Evolutionary conservation across 2,329 filamentous ascomycete species (phyloP), one percentile per base, ranked within the genome.

Genomic region (Venturia asperata): DNA sequence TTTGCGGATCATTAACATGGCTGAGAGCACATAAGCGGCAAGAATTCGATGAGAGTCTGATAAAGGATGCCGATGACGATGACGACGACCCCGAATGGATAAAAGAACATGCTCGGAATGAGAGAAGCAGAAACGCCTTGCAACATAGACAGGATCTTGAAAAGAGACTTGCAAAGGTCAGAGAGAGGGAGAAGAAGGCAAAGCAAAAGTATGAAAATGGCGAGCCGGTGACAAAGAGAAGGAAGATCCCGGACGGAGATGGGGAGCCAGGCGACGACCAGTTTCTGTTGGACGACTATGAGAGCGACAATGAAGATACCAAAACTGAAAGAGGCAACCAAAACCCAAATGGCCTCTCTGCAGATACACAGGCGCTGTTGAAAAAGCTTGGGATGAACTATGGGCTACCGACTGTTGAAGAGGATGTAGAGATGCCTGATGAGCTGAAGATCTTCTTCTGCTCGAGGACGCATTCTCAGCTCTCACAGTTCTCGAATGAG

Each of bases 1-100:
- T 97, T 68, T 97, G 92, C 73, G 89, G 88, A 49, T 87, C 92
- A 6, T 76, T 97, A 71, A 96, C 92, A 2, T 97, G 92, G 92
- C 81, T 97, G n/a, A 87, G 92, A 61, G 85, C 90, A 65, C 85
- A 92, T 76, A 93, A 95, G 74, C 80, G 86, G 76, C 74, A 80
- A 71, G 70, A 74, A 67, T 76, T 88, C 79, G 75, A 88, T 79
- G 74, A 82, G 72, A 68, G 82, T 71, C 58, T 82, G 80, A 66
- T 80, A 74, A 66, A 76, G 72, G 66, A 81, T 74, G 61, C 80
- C 67, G 72, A 74, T 75, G 60, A 30, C 24, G 45, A 56, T 21
- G 80, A 85, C 65, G 88, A 89, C 69, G 91, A 96, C 70, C 91
- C 91, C 0, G 85, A 87, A 1, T 97, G 92, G 92, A 87, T 97